phyloP scores from a whole-genome alignment of 2,329 filamentous ascomycete species.

The Ceratocystis cubensis region DNA sequence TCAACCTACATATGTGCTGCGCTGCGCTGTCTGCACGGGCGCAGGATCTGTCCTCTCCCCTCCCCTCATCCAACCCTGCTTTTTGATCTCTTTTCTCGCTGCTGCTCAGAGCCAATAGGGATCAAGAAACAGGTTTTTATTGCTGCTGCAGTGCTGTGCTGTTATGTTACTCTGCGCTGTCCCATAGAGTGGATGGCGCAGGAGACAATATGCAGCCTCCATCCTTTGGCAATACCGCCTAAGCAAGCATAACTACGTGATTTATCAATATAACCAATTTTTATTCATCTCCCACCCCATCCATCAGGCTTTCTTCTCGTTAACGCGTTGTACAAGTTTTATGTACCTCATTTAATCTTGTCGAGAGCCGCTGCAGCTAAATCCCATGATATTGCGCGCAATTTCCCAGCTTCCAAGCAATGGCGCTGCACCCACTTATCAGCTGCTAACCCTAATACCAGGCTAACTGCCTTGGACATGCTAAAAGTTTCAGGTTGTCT shows the following conservation, averaged over 20 bases:
- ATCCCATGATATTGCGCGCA: too few relatives aligned
- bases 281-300: background rate
- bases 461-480: background rate
- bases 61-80: background rate
- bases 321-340: background rate
- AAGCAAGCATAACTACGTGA: too few relatives aligned
- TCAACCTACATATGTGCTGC: too few relatives aligned
- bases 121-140: slow-evolving; percentile 3
- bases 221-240: background rate
- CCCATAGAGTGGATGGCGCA: slow-evolving; percentile 1
- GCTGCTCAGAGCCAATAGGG: background rate
- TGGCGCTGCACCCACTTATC: too few relatives aligned
- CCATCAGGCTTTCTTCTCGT: background rate
- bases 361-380: too few relatives aligned
- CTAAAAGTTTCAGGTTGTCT: background rate
- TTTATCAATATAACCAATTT: too few relatives aligned
- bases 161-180: background rate
- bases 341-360: too few relatives aligned
- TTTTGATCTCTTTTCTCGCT: background rate
- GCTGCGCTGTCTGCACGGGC: background rate
- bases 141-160: slow-evolving; percentile 1
- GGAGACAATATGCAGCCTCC: slow-evolving; percentile 5
- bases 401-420: too few relatives aligned
- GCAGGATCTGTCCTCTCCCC: background rate
- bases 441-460: background rate